Base-by-base conservation (phyloP, 1,139 yeast species). In the Maudiozyma humilis region DNA sequence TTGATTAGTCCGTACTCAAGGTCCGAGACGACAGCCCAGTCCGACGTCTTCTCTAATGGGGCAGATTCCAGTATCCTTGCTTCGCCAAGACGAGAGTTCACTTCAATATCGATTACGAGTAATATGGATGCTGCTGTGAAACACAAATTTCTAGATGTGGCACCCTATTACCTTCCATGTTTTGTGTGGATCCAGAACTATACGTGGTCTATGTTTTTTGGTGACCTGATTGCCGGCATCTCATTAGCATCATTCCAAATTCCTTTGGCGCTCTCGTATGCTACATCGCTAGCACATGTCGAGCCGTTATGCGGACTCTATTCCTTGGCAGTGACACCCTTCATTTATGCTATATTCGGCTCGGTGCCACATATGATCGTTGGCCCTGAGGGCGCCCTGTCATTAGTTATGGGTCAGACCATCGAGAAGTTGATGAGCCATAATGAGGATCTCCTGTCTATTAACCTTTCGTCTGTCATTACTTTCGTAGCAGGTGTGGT, bases 311-410 rank as follows among this genome's bases (percentile, higher is more conserved):
- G 88, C 48, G 98, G 97, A 0, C 70, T 91, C 10, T 75, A 80
- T 51, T 89, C 95, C 0, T 69, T 89, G 44, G 89, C 88, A 0
- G 68, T 89, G 3, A 81, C 95, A 0, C 97, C 97, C 0, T 67
- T 89, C 40, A 72, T 91, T 3, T 91, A 91, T 60, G 72, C 86
- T 43, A 52, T 89, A 1, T 75, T 89, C 58, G 97, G 98, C 0
- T 81, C 95, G 19, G 96, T 88, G 1, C 97, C 97, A 0, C 94
- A 84, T 57, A 85, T 91, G 95, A 83, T 89, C 44, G 95, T 89
- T 6, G 97, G 97, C 0, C 98, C 98, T 0, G 98, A 91, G 59
- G 93, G 91, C 7, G 95, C 97, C 1, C 83, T 89, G 25, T 84
- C 95, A 1, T 71, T 91, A 59, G 82, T 91, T 36, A 86, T 91